Evolutionary conservation across 2,329 filamentous ascomycete species (phyloP).

Genomic region (Ophiognomonia clavigignenti-juglandacearum): DNA sequence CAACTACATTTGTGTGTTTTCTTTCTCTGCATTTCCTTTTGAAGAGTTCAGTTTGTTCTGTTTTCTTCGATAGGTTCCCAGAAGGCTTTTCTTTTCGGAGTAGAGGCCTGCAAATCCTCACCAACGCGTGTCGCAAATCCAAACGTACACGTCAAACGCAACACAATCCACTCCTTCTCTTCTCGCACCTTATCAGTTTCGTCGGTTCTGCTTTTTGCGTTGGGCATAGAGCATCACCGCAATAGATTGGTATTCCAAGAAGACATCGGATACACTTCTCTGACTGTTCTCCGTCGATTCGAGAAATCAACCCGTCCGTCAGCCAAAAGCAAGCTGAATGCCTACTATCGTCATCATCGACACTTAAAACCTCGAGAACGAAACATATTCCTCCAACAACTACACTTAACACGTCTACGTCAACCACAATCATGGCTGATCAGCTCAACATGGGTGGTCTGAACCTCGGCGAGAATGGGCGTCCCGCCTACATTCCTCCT

Average conservation of each 20-base stretch:
- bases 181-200: slow-evolving; percentile 7
- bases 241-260: too few relatives aligned
- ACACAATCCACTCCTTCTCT: too few relatives aligned
- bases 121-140: slow-evolving; percentile 11
- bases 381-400: background rate
- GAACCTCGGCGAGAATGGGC: slow-evolving; percentile 48
- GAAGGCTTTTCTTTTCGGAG: slow-evolving; percentile 24
- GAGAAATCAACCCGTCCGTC: slow-evolving; percentile 2
- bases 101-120: slow-evolving; percentile 7
- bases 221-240: slow-evolving; percentile 10
- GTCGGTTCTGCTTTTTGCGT: slow-evolving; percentile 9
- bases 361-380: slow-evolving; percentile 12
- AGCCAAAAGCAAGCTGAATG: slow-evolving; percentile 13
- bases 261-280: slow-evolving; percentile 8
- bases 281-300: slow-evolving; percentile 7
- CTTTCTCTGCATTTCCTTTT: slow-evolving; percentile 37
- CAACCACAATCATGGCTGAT: slow-evolving; percentile 63
- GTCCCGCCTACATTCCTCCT: slow-evolving; percentile 73
- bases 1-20: slow-evolving; percentile 26
- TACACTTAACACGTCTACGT: slow-evolving; percentile 4
- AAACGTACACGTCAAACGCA: slow-evolving; percentile 9
- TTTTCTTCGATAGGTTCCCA: slow-evolving; percentile 36
- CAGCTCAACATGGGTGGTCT: slow-evolving; percentile 79
- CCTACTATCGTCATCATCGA: slow-evolving; percentile 8
- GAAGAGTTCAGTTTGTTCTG: slow-evolving; percentile 35